Conservation (phyloP, 768 basidiomycete species). For the Suillus alpinus region DNA sequence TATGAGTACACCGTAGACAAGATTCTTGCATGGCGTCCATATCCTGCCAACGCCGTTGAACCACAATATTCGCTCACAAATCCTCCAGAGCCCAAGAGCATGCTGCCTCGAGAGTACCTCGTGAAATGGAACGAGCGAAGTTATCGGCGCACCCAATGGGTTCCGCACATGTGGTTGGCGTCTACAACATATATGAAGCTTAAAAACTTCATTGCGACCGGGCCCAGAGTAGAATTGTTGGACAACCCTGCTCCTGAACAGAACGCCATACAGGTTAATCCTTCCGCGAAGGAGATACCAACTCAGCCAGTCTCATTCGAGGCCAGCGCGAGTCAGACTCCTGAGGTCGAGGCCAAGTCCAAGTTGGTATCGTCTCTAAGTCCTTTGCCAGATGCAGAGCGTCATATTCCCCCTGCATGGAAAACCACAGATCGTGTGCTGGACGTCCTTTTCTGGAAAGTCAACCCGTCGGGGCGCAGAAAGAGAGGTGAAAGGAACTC, state of each 20-base stretch:
- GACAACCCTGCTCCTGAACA: constrained; percentile 38
- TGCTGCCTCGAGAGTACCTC: constrained; percentile 86
- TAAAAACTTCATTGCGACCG: constrained; percentile 71
- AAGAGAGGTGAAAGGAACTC: constrained; percentile 18
- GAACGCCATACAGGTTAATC: constrained; percentile 26
- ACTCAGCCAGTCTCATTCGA: constrained; percentile 37
- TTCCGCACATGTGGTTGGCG: constrained; percentile 88
- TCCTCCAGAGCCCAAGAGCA: constrained; percentile 49
- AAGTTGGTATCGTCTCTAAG: constrained; percentile 24
- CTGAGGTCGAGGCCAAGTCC: constrained; percentile 30
- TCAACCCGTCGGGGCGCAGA: constrained; percentile 28
- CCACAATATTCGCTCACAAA: constrained; percentile 37
- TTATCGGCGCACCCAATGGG: constrained; percentile 82
- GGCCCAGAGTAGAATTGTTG: constrained; percentile 67
- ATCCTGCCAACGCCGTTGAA: constrained; percentile 63
- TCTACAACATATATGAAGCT: constrained; percentile 64
- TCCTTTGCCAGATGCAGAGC: constrained; percentile 67
- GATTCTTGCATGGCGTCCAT: constrained; percentile 90
- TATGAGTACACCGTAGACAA: constrained; percentile 72
- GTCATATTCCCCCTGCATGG: constrained; percentile 76
- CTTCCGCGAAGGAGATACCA: constrained; percentile 15
- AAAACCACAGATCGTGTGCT: constrained; percentile 90
- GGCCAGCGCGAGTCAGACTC: constrained; percentile 34
- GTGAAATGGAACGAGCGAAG: constrained; percentile 85
- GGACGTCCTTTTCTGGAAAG: constrained; percentile 67